Base-by-base conservation (phyloP, 2,329 filamentous ascomycete species). In the Microsporum canis region DNA sequence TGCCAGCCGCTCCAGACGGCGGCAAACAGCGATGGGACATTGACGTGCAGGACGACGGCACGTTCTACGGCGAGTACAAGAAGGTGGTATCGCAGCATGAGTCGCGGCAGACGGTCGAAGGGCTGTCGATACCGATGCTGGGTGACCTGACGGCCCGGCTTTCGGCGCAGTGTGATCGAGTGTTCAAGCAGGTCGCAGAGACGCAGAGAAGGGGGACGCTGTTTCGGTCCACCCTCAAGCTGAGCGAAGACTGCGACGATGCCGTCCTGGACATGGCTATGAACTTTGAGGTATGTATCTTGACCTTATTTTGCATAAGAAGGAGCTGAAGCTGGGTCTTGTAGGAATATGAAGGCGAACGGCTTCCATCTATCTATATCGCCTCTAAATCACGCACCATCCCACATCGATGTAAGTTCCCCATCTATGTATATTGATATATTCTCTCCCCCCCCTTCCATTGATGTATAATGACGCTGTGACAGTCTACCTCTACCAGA, bases 121-220 rank as follows among this genome's bases (percentile, higher is more conserved):
- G 80, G 58, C 76, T 78, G 61, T 77, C 80, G 12, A 72, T 87
- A 14, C 80, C 84, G 0, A 81, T 83, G 61, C 73, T 89, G n/a
- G 81, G 82, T 57, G 84, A 88, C 59, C 71, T 91, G 49, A 82
- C 84, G 10, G 76, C 78, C 8, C 81, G 84, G 61, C 73, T 89
- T 14, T 77, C 79, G 0, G 71, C 72, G 2, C 84, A 85, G 67
- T 83, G 85, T 7, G 79, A 78, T n/a, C 73, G 73, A 5, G 79
- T 89, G 1, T 88, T 90, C 67, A 73, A 82, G 60, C 79, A 85
- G 62, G 84, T 91, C 70, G 84, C 89, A 64, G 82, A 87, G 72
- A 82, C 86, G 5, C 82, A 90, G 73, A 80, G 83, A 67, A 77
- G 85, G 60, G 86, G 84, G 61, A 86, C 91, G 8, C 76, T 85